Evolutionary conservation across 768 basidiomycete species (phyloP), one percentile per base, ranked within the genome.

Genomic region (Scleroderma citrinum): DNA sequence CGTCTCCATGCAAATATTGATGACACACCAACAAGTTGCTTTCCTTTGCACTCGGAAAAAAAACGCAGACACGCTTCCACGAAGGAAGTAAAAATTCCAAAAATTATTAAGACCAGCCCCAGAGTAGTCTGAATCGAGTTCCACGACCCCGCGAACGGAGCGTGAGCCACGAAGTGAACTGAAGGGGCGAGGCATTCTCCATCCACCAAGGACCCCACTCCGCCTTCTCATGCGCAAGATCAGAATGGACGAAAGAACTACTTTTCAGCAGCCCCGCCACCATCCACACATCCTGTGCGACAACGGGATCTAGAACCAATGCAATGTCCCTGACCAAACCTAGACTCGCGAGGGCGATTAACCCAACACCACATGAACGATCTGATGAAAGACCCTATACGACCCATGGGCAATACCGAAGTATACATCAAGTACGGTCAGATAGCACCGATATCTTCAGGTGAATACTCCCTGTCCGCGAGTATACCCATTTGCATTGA

Each of bases 121-220:
- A 81, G 79, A 81, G 75, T 80, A 82, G 78, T 81, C 80, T 80
- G 80, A 81, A 80, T 82, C 76, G 76, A 81, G 79, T 78, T 76
- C 62, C 71, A 65, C 63, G 56, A 53, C 26, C 37, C 49, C 47
- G 34, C 12, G 34, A 35, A 38, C 29, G 57, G 53, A 35, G 30
- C 35, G 67, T 71, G 76, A 71, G 76, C 80, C 73, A 76, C 81
- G 76, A 82, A 82, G 78, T 81, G 76, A 71, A 78, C 82, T 82
- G 55, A 82, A 83, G 77, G 72, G 73, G 71, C 61, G 17, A 40
- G 43, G 58, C 55, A 50, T 35, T 35, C 34, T 47, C 50, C 36
- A 35, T 46, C 39, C 49, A 31, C 47, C 49, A 47, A 31, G 29
- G 56, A 29, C 56, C 38, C 56, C 34, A 35, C 12, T 12, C 34